These are phyloP conservation scores for Ploettnerulaceae sp. DNA, from an alignment of 2,329 filamentous ascomycete genomes.

Conservation along the genomic window DNA sequence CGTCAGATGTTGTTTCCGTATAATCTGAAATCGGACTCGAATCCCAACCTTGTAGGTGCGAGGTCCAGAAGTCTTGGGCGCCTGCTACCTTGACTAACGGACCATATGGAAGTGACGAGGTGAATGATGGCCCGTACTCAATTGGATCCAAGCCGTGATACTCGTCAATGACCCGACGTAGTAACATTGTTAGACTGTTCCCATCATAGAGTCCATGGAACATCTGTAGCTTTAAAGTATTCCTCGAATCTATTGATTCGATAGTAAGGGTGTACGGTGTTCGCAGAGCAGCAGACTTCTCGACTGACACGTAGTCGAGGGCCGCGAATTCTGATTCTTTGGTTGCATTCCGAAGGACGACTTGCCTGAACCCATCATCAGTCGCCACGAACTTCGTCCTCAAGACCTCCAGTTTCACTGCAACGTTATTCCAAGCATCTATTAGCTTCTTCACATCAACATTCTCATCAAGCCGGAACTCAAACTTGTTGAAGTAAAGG, in stretches of 20 bases:
- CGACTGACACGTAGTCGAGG: constrained; percentile 23
- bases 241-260: background rate
- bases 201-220: constrained; percentile 90
- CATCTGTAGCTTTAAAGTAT: constrained; percentile 57
- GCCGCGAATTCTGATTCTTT: constrained; percentile 42
- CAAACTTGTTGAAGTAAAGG: constrained; percentile 76
- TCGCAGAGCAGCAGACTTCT: constrained; percentile 27
- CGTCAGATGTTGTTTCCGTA: background rate
- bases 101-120: constrained; percentile 63
- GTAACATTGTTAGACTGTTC: constrained; percentile 65
- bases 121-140: constrained; percentile 50
- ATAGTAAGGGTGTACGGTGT: constrained; percentile 25
- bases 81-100: constrained; percentile 51
- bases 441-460: constrained; percentile 47
- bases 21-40: constrained; percentile 12
- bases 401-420: constrained; percentile 56
- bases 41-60: constrained; percentile 27
- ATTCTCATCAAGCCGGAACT: constrained; percentile 46
- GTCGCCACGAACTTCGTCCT: constrained; percentile 70
- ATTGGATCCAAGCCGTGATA: constrained; percentile 40
- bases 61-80: constrained; percentile 61
- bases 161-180: constrained; percentile 50
- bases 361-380: constrained; percentile 71
- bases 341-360: constrained; percentile 46
- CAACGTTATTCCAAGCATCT: constrained; percentile 52